Evolutionary conservation across 768 basidiomycete species (phyloP).

Genomic region (Termitomyces sp.): DNA sequence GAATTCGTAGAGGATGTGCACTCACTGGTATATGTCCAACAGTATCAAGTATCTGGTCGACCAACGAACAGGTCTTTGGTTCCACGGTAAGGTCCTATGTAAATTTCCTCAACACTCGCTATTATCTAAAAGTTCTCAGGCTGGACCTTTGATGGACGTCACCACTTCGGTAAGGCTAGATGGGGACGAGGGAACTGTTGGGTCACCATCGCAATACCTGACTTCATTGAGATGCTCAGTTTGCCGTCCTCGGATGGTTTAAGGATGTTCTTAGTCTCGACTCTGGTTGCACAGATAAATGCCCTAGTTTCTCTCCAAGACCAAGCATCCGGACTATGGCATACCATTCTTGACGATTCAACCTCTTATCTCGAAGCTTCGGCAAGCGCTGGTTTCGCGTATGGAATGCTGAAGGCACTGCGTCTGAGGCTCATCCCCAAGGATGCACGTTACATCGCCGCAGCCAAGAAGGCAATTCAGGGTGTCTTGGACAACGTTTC

Average conservation of each 20-base stretch:
- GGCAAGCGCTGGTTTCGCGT: conserved; percentile 46
- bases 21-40: conserved; percentile 4
- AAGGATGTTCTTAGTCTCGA: conserved; percentile 36
- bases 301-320: conserved; percentile 46
- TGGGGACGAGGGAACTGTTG: conserved; percentile 61
- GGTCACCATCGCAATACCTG: conserved; percentile 43
- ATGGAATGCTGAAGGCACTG: conserved; percentile 42
- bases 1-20: neutral
- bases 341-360: conserved; percentile 50
- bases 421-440: conserved; percentile 40
- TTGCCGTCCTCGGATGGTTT: conserved; percentile 39
- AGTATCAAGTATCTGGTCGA: conserved; percentile 46
- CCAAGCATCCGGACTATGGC: conserved; percentile 45
- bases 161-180: conserved; percentile 42
- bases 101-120: neutral
- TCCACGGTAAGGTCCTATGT: conserved; percentile 35
- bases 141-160: conserved; percentile 44
- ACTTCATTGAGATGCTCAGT: conserved; percentile 45
- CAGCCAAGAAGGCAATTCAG: conserved; percentile 37
- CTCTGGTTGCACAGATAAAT: conserved; percentile 44
- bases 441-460: conserved; percentile 34
- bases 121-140: conserved; percentile 21
- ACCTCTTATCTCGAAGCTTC: conserved; percentile 50
- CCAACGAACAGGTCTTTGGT: conserved; percentile 42
- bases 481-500: conserved; percentile 43